These are phyloP conservation scores for Ascobolus immersus DNA, from an alignment of 495 filamentous ascomycete species.

Conservation along the genomic window DNA sequence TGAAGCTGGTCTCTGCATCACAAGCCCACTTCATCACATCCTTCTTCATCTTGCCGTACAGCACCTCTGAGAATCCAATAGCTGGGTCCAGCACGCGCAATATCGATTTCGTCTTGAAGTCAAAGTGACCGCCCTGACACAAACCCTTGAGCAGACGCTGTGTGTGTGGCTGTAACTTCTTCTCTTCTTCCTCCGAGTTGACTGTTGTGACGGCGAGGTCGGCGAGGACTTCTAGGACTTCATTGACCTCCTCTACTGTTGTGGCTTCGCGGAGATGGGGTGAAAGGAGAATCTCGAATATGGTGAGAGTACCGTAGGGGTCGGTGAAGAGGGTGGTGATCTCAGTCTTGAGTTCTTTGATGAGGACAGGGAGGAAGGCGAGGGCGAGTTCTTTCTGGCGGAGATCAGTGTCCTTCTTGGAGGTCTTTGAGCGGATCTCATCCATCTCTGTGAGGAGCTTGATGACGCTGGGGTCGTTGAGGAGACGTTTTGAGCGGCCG, in stretches of 20 bases:
- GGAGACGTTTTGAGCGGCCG: constrained; percentile 36
- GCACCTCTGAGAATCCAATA: no score
- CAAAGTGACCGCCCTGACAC: constrained; percentile 63
- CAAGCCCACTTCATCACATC: no score
- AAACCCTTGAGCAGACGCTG: constrained; percentile 79
- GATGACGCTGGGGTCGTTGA: constrained; percentile 39
- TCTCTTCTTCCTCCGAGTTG: constrained; percentile 30
- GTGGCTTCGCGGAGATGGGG: neutral
- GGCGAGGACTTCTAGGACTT: constrained; percentile 46
- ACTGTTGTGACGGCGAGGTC: constrained; percentile 29
- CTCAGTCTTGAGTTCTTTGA: constrained; percentile 44
- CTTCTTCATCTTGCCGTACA: no score
- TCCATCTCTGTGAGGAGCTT: constrained; percentile 48
- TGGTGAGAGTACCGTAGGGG: constrained; percentile 66
- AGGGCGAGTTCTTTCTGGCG: constrained; percentile 53
- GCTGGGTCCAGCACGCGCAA: no score
- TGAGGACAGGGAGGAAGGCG: constrained; percentile 36
- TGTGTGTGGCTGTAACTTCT: constrained; percentile 32
- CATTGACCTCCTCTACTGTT: constrained; percentile 3
- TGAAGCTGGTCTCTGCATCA: no score
- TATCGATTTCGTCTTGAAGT: constrained; percentile 39
- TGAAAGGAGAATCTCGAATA: constrained; percentile 55
- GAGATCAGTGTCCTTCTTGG: constrained; percentile 58
- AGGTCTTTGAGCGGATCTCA: constrained; percentile 26
- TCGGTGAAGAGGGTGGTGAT: constrained; percentile 39